These are phyloP conservation scores for Eucalyptus pumila DNA, from an alignment of 345 rosid species.

Conservation along the genomic window DNA sequence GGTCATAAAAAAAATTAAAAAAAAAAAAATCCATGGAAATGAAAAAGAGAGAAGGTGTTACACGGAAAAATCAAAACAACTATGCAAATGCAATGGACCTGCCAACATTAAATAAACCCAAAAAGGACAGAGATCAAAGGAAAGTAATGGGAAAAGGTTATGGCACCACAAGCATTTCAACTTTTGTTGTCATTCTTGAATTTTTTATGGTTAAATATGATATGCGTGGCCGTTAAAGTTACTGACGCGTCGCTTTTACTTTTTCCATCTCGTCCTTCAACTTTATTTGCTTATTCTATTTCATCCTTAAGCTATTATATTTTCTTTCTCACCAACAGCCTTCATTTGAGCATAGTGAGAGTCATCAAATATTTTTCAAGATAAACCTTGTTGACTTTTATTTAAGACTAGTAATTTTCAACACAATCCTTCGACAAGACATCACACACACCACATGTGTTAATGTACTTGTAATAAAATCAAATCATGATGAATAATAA, in stretches of 20 bases:
- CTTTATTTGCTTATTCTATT: not conserved
- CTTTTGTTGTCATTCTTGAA: not conserved
- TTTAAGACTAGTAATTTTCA: not conserved
- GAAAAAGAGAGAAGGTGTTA: not conserved
- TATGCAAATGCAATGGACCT: not conserved
- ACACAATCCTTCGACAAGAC: not conserved
- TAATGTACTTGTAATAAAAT: not conserved
- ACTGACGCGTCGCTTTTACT: not conserved
- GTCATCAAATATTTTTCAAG: not conserved
- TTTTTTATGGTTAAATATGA: too few relatives aligned
- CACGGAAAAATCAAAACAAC: not conserved
- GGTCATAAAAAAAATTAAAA: too few relatives aligned
- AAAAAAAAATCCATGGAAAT: not conserved
- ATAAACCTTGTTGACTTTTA: not conserved
- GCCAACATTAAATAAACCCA: not conserved
- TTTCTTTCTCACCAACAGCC: not conserved
- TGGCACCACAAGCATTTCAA: not conserved
- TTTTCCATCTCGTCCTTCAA: not conserved
- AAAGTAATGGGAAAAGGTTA: not conserved
- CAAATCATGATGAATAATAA: not conserved
- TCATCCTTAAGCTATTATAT: not conserved
- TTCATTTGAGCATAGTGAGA: not conserved
- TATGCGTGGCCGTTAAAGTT: not conserved
- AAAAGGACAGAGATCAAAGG: not conserved
- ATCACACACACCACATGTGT: not conserved